A percentile compares a stretch with the other conserved stretches of the same genome.
These are phyloP conservation scores for Sergeia podlipaevii DNA, from an alignment of 208 protist genomes.

Conservation along the genomic window DNA sequence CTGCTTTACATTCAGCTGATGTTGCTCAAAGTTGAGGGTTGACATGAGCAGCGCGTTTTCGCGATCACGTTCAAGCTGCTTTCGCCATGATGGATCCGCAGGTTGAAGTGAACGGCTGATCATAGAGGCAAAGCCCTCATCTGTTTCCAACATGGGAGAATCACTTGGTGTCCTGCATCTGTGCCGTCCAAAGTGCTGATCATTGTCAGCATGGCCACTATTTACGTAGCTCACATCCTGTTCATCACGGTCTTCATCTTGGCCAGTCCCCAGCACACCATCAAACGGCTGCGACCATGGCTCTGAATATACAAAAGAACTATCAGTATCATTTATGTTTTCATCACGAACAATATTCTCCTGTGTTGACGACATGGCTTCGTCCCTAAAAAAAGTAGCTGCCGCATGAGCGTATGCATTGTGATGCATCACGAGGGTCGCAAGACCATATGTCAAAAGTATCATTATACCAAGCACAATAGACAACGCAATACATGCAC, in stretches of 20 bases:
- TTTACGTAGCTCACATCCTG: neutral
- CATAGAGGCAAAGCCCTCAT: constrained; percentile 1
- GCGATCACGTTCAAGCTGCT: constrained; percentile 21
- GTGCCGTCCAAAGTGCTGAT: constrained; percentile 11
- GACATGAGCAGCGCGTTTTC: constrained; percentile 35
- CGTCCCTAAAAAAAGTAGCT: constrained; percentile 38
- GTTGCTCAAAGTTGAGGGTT: constrained; percentile 24
- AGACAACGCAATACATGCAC: constrained; percentile 23
- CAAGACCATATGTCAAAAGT: constrained; percentile 16
- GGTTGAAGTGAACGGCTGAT: neutral
- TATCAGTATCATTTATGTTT: constrained; percentile 3
- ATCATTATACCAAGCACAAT: constrained; percentile 25
- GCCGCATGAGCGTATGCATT: constrained; percentile 52
- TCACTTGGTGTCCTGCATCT: constrained; percentile 1
- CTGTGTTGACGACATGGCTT: constrained; percentile 17
- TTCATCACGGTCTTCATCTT: neutral
- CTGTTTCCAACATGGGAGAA: neutral
- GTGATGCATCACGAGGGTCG: constrained; percentile 45
- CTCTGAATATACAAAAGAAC: no score
- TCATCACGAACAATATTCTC: constrained; percentile 3
- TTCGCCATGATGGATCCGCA: neutral
- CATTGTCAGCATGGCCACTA: neutral
- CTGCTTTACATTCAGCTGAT: constrained; percentile 28
- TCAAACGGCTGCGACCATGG: no score
- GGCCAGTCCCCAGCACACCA: no score